Evolutionary conservation across 2,329 filamentous ascomycete genomes (phyloP), one percentile per base, ranked within the genome.

Genomic region (Aureobasidium sp.): DNA sequence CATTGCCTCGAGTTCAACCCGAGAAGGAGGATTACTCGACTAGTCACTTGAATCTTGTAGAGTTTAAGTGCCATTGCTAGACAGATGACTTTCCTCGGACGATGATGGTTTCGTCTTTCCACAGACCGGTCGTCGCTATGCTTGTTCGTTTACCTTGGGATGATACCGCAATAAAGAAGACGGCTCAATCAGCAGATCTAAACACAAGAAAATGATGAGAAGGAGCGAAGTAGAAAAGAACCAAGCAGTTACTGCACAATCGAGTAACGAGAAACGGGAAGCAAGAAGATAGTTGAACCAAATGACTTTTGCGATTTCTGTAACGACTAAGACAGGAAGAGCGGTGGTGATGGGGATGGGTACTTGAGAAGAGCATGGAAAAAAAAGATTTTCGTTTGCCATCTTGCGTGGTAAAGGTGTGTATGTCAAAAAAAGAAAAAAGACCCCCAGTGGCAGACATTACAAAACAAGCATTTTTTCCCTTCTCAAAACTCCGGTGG

Each of bases 401-500:
- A 52, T 52, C 31, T 52, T 52, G 48, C 48, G 34, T 49, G 45
- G 45, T 48, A 48, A 48, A 34, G 27, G 45, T 48, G 48, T 52
- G 48, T 52, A 52, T 52, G 48, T 52, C 48, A 52, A 52, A 52
- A 52, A 25, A 25, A 25, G 22, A 49, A 37, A 14, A 52, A 52
- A 52, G 12, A 31, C 25, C 31, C 31, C 48, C 34, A 31, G 48
- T 31, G 15, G 48, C 47, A 52, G 31, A 52, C 48, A 52, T 52
- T 52, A 52, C 48, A 52, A 52, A 52, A 52, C 48, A 52, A 52
- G 48, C 48, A 52, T 52, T 52, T 52, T 22, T 51, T 51, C 27
- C 31, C 34, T 37, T 52, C 48, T 52, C 48, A 52, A 52, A 52
- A 52, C 48, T 52, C 48, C 48, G 48, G 48, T 25, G 9, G 31